Conservation (phyloP, 495 filamentous ascomycete genomes). For the Pseudevernia furfuracea region DNA sequence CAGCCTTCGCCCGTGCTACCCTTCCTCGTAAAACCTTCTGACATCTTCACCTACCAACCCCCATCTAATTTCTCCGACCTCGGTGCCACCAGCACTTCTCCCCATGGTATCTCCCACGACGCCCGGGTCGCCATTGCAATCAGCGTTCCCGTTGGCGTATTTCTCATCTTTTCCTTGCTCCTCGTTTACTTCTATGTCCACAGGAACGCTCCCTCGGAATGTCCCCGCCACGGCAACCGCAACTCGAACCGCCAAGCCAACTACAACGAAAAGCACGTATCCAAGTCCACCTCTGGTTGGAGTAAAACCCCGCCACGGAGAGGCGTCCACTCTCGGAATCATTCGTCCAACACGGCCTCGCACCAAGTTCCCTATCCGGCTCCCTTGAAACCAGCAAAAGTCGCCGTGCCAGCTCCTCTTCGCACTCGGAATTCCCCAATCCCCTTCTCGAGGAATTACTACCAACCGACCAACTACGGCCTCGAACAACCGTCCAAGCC, state of each 20-base stretch:
- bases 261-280: slow-evolving; percentile 16
- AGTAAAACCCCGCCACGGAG: slow-evolving; percentile 5
- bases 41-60: slow-evolving; percentile 40
- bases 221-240: slow-evolving; percentile 6
- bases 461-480: slow-evolving; percentile 5
- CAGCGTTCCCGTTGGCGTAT: slow-evolving; percentile 39
- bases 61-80: slow-evolving; percentile 33
- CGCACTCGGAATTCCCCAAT: slow-evolving; percentile 19
- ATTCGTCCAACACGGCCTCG: slow-evolving; percentile 1
- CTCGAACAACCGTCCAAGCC: slow-evolving; percentile 5
- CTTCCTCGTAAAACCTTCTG: slow-evolving; percentile 39
- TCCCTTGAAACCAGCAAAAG: slow-evolving; percentile 14
- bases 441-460: slow-evolving; percentile 13
- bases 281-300: slow-evolving; percentile 14
- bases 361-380: slow-evolving; percentile 5
- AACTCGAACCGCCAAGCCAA: slow-evolving; percentile 9
- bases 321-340: slow-evolving; percentile 7
- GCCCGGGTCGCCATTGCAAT: slow-evolving; percentile 39
- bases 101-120: slow-evolving; percentile 25
- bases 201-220: not conserved
- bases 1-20: slow-evolving; percentile 29
- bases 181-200: slow-evolving; percentile 22
- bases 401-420: slow-evolving; percentile 19
- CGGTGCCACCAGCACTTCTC: slow-evolving; percentile 24
- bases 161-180: slow-evolving; percentile 32